phyloP scores from a whole-genome alignment of 495 filamentous ascomycete genomes.

The Hypomontagnella submonticulosa region DNA sequence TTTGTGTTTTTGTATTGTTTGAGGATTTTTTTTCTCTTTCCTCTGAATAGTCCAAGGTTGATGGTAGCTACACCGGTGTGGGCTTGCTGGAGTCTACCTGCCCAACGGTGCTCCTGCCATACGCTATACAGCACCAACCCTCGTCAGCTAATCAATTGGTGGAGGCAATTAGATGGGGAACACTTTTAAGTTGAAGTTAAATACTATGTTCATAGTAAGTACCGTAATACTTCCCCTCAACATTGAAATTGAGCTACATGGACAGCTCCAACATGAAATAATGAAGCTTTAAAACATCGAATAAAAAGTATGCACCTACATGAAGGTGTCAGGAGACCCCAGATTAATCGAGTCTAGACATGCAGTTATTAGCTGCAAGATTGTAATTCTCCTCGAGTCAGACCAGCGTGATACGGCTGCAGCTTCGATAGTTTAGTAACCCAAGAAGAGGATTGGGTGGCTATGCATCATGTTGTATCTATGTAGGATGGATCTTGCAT shows the following conservation, averaged over 20 bases:
- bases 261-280: too few species aligned
- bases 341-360: conserved; percentile 14
- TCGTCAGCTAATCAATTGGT: too few species aligned
- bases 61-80: not conserved
- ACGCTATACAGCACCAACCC: not conserved
- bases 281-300: too few species aligned
- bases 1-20: conserved; percentile 14
- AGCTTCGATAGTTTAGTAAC: not conserved
- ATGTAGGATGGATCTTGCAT: too few species aligned
- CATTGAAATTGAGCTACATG: too few species aligned
- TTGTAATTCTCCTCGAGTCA: conserved; percentile 18
- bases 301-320: too few species aligned
- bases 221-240: not conserved
- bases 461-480: not conserved
- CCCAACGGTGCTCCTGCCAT: not conserved
- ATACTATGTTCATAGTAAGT: too few species aligned
- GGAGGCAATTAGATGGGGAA: too few species aligned
- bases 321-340: too few species aligned
- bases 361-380: conserved; percentile 24
- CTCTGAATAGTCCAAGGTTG: conserved; percentile 5
- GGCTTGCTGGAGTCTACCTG: not conserved
- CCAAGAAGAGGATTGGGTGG: not conserved
- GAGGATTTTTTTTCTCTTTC: conserved; percentile 6
- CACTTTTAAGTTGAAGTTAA: too few species aligned
- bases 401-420: conserved; percentile 2